Conservation (phyloP, 495 filamentous ascomycete species). For the Lophiostoma macrostomum region DNA sequence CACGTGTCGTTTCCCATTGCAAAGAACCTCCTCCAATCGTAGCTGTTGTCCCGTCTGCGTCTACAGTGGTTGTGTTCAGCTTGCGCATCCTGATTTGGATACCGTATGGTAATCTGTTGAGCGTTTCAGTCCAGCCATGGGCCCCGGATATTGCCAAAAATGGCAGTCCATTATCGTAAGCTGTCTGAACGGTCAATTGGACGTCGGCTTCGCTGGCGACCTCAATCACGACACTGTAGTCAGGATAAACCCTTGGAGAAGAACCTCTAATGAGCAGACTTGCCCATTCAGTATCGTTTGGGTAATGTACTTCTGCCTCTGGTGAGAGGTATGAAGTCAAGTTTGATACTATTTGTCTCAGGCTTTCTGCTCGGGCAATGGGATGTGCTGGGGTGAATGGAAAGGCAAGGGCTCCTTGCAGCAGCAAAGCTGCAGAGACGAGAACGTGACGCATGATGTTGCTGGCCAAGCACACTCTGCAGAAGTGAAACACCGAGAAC, state of each 20-base stretch:
- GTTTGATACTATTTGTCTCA: not conserved
- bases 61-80: not conserved
- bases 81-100: conserved; percentile 7
- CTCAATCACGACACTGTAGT: conserved; percentile 6
- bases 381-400: not conserved
- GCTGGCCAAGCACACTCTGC: not conserved
- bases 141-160: conserved; percentile 11
- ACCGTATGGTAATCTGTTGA: not conserved
- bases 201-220: conserved; percentile 13
- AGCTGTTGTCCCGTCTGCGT: conserved; percentile 1
- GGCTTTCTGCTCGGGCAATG: not conserved
- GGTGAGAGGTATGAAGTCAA: not conserved
- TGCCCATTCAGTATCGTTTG: conserved; percentile 3
- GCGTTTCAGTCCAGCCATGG: conserved; percentile 2
- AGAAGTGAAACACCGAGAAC: no score
- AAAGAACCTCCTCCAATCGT: conserved; percentile 6
- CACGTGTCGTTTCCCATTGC: conserved; percentile 1
- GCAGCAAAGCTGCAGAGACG: not conserved
- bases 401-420: not conserved
- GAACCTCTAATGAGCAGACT: not conserved
- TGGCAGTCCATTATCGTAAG: conserved; percentile 4
- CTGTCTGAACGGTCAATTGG: not conserved
- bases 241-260: conserved; percentile 2
- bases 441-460: not conserved
- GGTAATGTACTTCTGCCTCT: conserved; percentile 1